A percentile compares a stretch with the other conserved stretches of the same genome.
phyloP scores from a whole-genome alignment of 352 stramenopile species.

The Phytophthora ohioensis region DNA sequence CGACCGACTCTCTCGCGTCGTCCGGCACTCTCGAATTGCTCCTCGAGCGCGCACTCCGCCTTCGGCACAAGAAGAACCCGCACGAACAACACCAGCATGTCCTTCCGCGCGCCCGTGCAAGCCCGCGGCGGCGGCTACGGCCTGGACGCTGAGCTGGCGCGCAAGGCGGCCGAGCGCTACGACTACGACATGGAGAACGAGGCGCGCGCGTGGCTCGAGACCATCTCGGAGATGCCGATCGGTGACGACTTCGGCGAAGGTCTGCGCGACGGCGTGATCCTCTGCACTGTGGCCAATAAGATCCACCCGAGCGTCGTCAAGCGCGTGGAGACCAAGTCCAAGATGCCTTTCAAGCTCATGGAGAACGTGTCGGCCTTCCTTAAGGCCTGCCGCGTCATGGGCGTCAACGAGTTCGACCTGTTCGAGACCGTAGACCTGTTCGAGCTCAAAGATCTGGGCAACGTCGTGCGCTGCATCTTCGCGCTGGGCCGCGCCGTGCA shows the following conservation, averaged over 20 bases:
- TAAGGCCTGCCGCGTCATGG: constrained; percentile 82
- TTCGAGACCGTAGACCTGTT: constrained; percentile 93
- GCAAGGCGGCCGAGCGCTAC: constrained; percentile 86
- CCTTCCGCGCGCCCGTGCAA: constrained; percentile 61
- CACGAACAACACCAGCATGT: constrained; percentile 24
- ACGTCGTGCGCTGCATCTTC: constrained; percentile 85
- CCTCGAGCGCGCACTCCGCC: constrained; percentile 1
- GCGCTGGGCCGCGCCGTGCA: constrained; percentile 78
- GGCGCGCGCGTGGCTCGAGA: constrained; percentile 88
- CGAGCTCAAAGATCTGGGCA: constrained; percentile 87
- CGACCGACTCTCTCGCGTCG: constrained; percentile 27
- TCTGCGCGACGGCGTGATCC: constrained; percentile 81
- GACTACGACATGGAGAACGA: constrained; percentile 90
- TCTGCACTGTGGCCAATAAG: constrained; percentile 88
- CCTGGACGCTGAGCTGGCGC: constrained; percentile 90
- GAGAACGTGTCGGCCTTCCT: constrained; percentile 92
- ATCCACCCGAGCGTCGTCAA: constrained; percentile 72
- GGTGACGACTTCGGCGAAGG: constrained; percentile 81
- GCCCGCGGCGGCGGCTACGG: constrained; percentile 84
- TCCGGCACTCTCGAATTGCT: constrained; percentile 38
- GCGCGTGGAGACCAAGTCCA: constrained; percentile 86
- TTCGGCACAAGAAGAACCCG: constrained; percentile 5
- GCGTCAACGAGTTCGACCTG: constrained; percentile 90
- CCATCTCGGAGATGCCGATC: constrained; percentile 79
- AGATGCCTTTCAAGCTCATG: constrained; percentile 94